Percentiles rank a stretch among this genome's conserved stretches.
These are phyloP conservation scores for Penicillium nordicum DNA, from an alignment of 2,329 filamentous ascomycete genomes.

Conservation along the genomic window DNA sequence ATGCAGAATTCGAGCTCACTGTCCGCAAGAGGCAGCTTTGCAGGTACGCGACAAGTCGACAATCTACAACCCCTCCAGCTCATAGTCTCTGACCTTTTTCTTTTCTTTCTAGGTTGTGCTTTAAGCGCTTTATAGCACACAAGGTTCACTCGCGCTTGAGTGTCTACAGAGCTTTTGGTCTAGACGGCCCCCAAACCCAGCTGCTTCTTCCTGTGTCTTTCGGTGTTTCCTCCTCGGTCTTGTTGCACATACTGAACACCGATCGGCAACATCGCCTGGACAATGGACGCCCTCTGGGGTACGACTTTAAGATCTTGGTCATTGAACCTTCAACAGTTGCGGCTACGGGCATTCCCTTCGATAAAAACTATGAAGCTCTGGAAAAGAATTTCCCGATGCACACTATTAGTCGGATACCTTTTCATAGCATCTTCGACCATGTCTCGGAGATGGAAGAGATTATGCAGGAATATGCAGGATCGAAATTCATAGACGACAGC, in stretches of 20 bases:
- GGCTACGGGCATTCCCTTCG: slow-evolving; percentile 17
- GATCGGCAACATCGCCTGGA: slow-evolving; percentile 55
- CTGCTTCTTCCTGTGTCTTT: slow-evolving; percentile 79
- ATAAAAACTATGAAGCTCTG: slow-evolving; percentile 45
- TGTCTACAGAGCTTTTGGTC: slow-evolving; percentile 45
- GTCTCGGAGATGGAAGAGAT: slow-evolving; percentile 34
- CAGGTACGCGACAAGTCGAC: slow-evolving; percentile 42
- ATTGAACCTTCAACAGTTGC: slow-evolving; percentile 42
- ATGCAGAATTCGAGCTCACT: slow-evolving; percentile 49
- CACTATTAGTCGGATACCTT: slow-evolving; percentile 58
- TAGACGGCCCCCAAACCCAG: slow-evolving; percentile 37
- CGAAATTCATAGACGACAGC: slow-evolving; percentile 26
- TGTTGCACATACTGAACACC: slow-evolving; percentile 71
- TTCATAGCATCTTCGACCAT: slow-evolving; percentile 60
- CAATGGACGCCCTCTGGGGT: slow-evolving; percentile 57
- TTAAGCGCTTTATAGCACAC: slow-evolving; percentile 68
- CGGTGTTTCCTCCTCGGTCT: slow-evolving; percentile 72
- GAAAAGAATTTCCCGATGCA: slow-evolving; percentile 63
- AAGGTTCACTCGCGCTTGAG: slow-evolving; percentile 80
- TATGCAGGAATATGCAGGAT: slow-evolving; percentile 31
- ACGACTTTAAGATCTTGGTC: slow-evolving; percentile 54
- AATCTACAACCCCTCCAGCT: slow-evolving; percentile 9
- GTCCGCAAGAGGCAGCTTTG: slow-evolving; percentile 61
- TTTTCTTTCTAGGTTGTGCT: slow-evolving; percentile 61
- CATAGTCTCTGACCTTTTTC: slow-evolving; percentile 11